phyloP scores from a whole-genome alignment of 306 rosid species.

The Albizia julibrissin region DNA sequence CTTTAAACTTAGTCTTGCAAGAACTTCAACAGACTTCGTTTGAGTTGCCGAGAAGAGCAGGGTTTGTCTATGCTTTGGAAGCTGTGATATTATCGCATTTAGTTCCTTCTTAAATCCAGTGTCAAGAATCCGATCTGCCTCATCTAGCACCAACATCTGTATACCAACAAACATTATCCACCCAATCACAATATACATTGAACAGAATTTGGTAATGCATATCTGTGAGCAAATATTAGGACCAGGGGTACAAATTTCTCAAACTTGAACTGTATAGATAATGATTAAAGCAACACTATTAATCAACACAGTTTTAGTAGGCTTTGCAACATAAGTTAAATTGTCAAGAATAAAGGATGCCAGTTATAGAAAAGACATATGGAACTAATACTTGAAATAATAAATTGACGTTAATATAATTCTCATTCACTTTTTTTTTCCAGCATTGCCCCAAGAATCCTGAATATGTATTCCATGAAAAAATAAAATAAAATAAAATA shows the following conservation, averaged over 20 bases:
- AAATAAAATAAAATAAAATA: background rate
- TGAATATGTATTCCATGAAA: background rate
- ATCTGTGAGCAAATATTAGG: background rate
- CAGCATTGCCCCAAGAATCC: background rate
- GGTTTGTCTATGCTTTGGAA: slow-evolving; percentile 87
- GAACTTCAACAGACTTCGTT: slow-evolving; percentile 83
- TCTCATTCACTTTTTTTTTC: background rate
- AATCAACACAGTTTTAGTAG: slow-evolving; percentile 13
- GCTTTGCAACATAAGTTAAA: background rate
- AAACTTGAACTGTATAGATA: slow-evolving; percentile 4
- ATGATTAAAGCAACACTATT: background rate
- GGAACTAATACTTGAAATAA: background rate
- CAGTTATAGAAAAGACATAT: background rate
- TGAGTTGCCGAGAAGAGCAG: slow-evolving; percentile 95
- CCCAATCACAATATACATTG: slow-evolving; percentile 38
- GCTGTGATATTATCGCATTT: slow-evolving; percentile 85
- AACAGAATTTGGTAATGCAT: background rate
- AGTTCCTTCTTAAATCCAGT: slow-evolving; percentile 69
- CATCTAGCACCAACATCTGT: slow-evolving; percentile 91
- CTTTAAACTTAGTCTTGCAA: slow-evolving; percentile 92
- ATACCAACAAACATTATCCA: slow-evolving; percentile 46
- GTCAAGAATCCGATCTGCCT: slow-evolving; percentile 94
- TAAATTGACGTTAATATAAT: background rate
- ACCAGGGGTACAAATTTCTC: background rate
- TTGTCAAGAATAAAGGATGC: background rate